Conservation (phyloP, 2,329 filamentous ascomycete species). For the Ascochyta lentis region DNA sequence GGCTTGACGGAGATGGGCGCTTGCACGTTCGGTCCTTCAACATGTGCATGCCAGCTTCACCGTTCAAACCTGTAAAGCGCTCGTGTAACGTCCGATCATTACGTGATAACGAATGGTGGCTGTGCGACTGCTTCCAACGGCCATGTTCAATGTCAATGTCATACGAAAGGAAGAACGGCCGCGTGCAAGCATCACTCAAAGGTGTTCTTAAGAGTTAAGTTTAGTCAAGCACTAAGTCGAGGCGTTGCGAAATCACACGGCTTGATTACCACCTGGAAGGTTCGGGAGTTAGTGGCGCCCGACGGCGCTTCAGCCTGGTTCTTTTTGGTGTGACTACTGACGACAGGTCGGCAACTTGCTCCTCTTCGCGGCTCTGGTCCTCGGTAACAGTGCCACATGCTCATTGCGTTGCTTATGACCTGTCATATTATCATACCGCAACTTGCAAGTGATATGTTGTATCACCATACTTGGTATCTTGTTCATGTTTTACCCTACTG, state of each 20-base stretch:
- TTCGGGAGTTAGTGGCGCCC: constrained; percentile 24
- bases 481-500: constrained; percentile 23
- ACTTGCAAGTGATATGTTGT: constrained; percentile 17
- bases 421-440: constrained; percentile 13
- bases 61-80: constrained; percentile 1
- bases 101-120: background rate
- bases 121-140: constrained; percentile 2
- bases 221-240: background rate
- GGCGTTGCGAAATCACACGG: constrained; percentile 9
- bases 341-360: constrained; percentile 16
- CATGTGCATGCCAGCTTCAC: constrained; percentile 8
- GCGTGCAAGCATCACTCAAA: background rate
- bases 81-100: constrained; percentile 7
- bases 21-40: background rate
- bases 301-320: constrained; percentile 15
- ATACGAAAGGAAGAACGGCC: background rate
- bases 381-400: constrained; percentile 25
- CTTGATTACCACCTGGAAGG: constrained; percentile 24
- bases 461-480: constrained; percentile 9
- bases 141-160: background rate
- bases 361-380: constrained; percentile 20
- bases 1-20: constrained; percentile 12
- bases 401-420: constrained; percentile 15
- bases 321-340: constrained; percentile 27
- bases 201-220: background rate